Percentiles rank a stretch among this genome's conserved stretches.
phyloP scores from a whole-genome alignment of 257 asterid genomes.

The Plantago ovata region DNA sequence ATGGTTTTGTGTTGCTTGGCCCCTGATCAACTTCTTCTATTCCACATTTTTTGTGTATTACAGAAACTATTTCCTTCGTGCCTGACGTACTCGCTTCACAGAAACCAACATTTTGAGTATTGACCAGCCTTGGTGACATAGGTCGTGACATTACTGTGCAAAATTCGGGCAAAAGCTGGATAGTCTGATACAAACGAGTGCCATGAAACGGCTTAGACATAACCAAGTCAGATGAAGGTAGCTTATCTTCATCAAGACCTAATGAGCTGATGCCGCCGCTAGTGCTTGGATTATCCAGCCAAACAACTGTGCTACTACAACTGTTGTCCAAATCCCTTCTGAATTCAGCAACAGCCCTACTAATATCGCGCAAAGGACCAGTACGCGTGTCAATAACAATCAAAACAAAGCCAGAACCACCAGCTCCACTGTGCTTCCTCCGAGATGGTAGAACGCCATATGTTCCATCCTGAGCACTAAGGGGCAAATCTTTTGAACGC shows the following conservation, averaged over 20 bases:
- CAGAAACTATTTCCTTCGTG: conserved; percentile 4
- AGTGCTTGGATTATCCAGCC: conserved; percentile 43
- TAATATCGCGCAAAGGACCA: conserved; percentile 43
- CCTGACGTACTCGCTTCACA: conserved; percentile 7
- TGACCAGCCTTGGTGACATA: conserved; percentile 13
- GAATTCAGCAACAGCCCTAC: conserved; percentile 48
- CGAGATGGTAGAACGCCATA: conserved; percentile 17
- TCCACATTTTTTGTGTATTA: not conserved
- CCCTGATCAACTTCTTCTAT: conserved; percentile 20
- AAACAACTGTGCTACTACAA: conserved; percentile 46
- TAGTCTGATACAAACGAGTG: conserved; percentile 43
- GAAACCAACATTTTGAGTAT: conserved; percentile 1
- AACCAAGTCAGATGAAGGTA: conserved; percentile 48
- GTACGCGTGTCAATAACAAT: conserved; percentile 47
- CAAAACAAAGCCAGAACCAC: conserved; percentile 24
- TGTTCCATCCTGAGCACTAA: conserved; percentile 43
- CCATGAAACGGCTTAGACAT: conserved; percentile 73
- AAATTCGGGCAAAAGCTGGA: conserved; percentile 58
- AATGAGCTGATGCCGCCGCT: conserved; percentile 9
- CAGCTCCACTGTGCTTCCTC: conserved; percentile 9
- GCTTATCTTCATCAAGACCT: conserved; percentile 41
- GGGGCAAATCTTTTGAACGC: conserved; percentile 41
- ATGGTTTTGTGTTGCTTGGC: not conserved
- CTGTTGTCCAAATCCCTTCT: conserved; percentile 35
- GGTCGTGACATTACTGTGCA: conserved; percentile 20